Evolutionary conservation across 768 basidiomycete genomes (phyloP), one percentile per base, ranked within the genome.

Genomic region (Lentinus brumalis): DNA sequence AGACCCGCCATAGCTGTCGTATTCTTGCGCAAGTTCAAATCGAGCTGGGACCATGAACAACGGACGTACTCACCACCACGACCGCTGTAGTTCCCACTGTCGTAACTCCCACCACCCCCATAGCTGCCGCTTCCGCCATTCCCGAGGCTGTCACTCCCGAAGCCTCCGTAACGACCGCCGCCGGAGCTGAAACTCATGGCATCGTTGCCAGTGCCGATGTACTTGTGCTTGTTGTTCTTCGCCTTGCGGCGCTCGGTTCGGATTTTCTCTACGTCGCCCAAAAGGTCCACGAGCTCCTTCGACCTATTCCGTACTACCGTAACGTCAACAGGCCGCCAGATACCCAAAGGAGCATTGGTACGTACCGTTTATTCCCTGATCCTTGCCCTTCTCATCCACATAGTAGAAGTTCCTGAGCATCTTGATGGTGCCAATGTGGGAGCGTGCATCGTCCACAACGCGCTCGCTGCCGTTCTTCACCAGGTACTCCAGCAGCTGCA

Each of bases 351-450:
- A 26, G 45, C 12, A 46, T 41, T 32, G n/a, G 14, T 31, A 56
- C 77, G n/a, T 63, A 94, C 96, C 94, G 69, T 99, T 99, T 68
- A 97, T 83, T 6, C 97, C 97, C 74, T 99, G 94, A 70, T 99
- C 97, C 74, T 99, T 98, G 51, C 94, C 95, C 77, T 96, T 96
- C 64, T 98, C 96, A 66, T 99, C 97, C 57, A 98, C 92, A 74
- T 98, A 98, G 72, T 98, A 96, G 77, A 99, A 99, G 70, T 89
- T 97, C 59, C 95, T 80, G 11, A 98, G 84, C 93, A 98, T 98
- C 78, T 98, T 98, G 68, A 99, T 83, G 18, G 96, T 96, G 30
- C 94, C 90, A 30, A 98, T 80, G 74, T 98, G 97, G 1, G 93
- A 91, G 53, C 97, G 84, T 1, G 96, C 93, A 74, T 99, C 97